A percentile compares a stretch with the other conserved stretches of the same genome.
Evolutionary conservation across 148 eudicot genomes (phyloP).

Genomic region (Simmondsia chinensis): DNA sequence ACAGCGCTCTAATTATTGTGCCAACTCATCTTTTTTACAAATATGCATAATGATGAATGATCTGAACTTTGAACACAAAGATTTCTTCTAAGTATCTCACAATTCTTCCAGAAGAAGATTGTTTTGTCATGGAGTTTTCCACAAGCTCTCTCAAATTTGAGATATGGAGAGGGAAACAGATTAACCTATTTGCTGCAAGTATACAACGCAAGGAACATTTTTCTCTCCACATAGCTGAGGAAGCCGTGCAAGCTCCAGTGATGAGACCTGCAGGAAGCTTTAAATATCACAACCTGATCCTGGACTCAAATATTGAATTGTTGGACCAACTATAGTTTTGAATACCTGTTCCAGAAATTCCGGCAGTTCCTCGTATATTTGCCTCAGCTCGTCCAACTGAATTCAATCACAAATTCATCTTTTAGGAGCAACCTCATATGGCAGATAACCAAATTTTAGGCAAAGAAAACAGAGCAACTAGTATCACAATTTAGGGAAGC

Average conservation of each 20-base stretch:
- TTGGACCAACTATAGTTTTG: constrained; percentile 3
- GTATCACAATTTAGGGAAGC: background rate
- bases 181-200: constrained; percentile 86
- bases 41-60: background rate
- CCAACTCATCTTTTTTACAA: background rate
- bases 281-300: constrained; percentile 1
- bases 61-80: background rate
- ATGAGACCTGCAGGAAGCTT: constrained; percentile 51
- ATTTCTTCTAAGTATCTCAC: background rate
- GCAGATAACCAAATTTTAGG: too few relatives aligned
- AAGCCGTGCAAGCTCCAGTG: constrained; percentile 80
- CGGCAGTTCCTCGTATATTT: constrained; percentile 90
- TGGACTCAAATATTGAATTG: constrained; percentile 5
- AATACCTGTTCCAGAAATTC: constrained; percentile 88
- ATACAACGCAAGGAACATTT: constrained; percentile 49
- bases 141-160: constrained; percentile 2
- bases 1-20: background rate
- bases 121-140: too few relatives aligned
- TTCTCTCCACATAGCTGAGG: constrained; percentile 47
- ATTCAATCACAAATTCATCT: constrained; percentile 6
- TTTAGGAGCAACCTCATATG: constrained; percentile 6
- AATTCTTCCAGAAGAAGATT: too few relatives aligned
- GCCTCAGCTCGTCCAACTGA: constrained; percentile 95
- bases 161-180: background rate
- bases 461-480: too few relatives aligned